Percentiles rank a stretch among this genome's conserved stretches.
These are phyloP conservation scores for Tuber melanosporum DNA, from an alignment of 495 filamentous ascomycete genomes.

Conservation along the genomic window DNA sequence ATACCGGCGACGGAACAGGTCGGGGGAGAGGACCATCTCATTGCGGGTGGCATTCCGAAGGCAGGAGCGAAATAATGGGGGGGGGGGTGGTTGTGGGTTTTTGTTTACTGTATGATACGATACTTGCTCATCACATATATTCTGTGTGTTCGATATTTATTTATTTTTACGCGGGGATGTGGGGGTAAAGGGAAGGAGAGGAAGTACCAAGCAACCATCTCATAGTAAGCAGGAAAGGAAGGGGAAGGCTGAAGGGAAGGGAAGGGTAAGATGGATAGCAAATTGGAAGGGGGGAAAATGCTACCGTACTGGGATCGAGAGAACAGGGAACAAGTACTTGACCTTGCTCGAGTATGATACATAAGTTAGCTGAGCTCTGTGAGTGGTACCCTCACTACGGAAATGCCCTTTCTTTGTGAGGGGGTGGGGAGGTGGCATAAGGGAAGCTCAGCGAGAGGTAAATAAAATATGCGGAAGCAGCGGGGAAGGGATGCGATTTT, in stretches of 20 bases:
- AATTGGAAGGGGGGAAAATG: background rate
- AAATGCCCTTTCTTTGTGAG: background rate
- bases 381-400: background rate
- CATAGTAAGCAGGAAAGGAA: background rate
- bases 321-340: background rate
- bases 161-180: background rate
- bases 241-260: background rate
- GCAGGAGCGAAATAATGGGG: background rate
- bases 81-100: background rate
- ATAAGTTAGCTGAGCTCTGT: background rate
- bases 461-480: background rate
- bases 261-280: background rate
- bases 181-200: background rate
- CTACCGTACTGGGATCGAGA: background rate
- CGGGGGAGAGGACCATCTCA: background rate
- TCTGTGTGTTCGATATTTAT: background rate
- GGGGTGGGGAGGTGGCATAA: background rate
- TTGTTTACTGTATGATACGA: background rate
- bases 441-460: background rate
- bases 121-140: background rate
- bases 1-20: background rate
- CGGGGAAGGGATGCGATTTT: background rate
- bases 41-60: conserved; percentile 1
- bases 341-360: background rate
- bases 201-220: background rate